Evolutionary conservation across 352 stramenopile genomes (phyloP).

Genomic region (Plasmopara viticola): DNA sequence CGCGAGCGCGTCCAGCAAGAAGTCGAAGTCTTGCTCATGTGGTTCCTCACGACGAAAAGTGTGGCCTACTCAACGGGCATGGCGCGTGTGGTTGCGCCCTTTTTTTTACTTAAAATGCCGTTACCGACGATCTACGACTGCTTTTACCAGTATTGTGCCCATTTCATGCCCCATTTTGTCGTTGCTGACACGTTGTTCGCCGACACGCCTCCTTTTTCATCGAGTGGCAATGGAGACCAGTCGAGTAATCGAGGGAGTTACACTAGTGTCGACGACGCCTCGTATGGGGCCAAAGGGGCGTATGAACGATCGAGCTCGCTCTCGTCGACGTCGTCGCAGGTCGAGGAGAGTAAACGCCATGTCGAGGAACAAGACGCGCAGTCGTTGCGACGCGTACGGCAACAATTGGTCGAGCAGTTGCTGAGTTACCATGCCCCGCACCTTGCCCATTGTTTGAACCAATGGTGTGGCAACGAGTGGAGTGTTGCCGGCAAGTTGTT

Average conservation of each 20-base stretch:
- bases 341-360: conserved; percentile 21
- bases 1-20: conserved; percentile 44
- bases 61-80: conserved; percentile 68
- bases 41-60: conserved; percentile 78
- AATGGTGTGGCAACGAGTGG: conserved; percentile 71
- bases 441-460: conserved; percentile 56
- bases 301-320: conserved; percentile 28
- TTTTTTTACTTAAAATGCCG: conserved; percentile 66
- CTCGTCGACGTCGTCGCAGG: conserved; percentile 32
- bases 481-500: conserved; percentile 50
- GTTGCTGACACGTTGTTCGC: conserved; percentile 34
- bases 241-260: conserved; percentile 21
- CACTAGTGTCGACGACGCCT: conserved; percentile 27
- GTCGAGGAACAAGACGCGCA: conserved; percentile 32
- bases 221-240: not conserved
- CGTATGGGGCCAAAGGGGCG: conserved; percentile 1
- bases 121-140: conserved; percentile 79
- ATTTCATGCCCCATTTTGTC: conserved; percentile 67
- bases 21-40: conserved; percentile 69
- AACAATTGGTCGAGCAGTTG: conserved; percentile 66
- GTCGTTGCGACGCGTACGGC: conserved; percentile 32
- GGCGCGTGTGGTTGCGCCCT: conserved; percentile 65
- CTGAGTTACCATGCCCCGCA: conserved; percentile 69
- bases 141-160: conserved; percentile 80
- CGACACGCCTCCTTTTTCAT: conserved; percentile 7